Evolutionary conservation across 179 eudicot genomes (phyloP).

Genomic region (Beta macrorhiza): DNA sequence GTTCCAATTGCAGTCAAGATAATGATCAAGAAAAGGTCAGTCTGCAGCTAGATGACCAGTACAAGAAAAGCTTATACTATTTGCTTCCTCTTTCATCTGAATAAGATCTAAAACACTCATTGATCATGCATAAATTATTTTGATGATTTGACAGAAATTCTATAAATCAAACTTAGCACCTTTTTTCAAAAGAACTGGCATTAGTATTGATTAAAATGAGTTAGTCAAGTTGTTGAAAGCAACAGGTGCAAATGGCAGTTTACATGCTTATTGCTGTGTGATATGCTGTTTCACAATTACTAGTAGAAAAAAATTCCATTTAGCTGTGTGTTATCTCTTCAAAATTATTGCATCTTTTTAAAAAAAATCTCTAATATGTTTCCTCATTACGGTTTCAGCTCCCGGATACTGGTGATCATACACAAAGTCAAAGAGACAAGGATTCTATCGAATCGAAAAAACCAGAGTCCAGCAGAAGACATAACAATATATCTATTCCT

Average conservation of each 20-base stretch:
- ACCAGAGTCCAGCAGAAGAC: slow-evolving; percentile 29
- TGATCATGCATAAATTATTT: neutral
- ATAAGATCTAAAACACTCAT: neutral
- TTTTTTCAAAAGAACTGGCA: neutral
- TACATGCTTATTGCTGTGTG: neutral
- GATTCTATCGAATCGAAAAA: slow-evolving; percentile 16
- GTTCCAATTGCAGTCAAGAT: slow-evolving; percentile 32
- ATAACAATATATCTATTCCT: slow-evolving; percentile 28
- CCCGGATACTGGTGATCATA: slow-evolving; percentile 5
- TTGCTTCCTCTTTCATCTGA: slow-evolving; percentile 1
- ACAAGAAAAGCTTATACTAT: slow-evolving; percentile 28
- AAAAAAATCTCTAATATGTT: neutral
- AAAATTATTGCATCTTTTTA: neutral
- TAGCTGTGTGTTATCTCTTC: neutral
- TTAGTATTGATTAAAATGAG: neutral
- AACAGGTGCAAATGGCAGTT: no score
- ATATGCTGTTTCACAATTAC: neutral
- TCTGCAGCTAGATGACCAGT: slow-evolving; percentile 24
- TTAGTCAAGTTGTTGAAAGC: neutral
- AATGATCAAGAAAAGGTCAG: slow-evolving; percentile 41
- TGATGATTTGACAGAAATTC: neutral
- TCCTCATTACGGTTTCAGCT: slow-evolving; percentile 29
- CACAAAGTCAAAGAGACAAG: slow-evolving; percentile 24
- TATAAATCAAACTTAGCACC: neutral
- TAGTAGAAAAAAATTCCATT: neutral